A percentile compares a stretch with the other conserved stretches of the same genome.
These are phyloP conservation scores for Ascochyta clinopodiicola DNA, from an alignment of 2,329 filamentous ascomycete species.

Conservation along the genomic window DNA sequence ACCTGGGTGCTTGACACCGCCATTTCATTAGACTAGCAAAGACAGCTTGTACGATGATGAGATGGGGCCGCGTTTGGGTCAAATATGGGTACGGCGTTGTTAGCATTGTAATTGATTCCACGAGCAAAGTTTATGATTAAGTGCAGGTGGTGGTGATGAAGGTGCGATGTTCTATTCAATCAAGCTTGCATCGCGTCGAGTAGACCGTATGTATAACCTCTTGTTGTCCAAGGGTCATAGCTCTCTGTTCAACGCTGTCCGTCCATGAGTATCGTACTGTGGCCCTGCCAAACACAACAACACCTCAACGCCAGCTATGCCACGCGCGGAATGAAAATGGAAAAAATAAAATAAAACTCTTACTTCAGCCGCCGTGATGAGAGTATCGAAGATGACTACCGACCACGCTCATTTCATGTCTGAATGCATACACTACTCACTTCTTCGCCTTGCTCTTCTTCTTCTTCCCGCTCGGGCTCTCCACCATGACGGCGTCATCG, in stretches of 20 bases:
- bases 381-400: too few species aligned
- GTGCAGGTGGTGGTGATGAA: neutral
- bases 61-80: conserved; percentile 26
- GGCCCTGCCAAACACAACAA: conserved; percentile 6
- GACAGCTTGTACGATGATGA: conserved; percentile 36
- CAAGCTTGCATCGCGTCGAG: conserved; percentile 3
- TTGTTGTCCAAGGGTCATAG: neutral
- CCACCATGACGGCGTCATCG: conserved; percentile 80
- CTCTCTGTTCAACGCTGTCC: conserved; percentile 21
- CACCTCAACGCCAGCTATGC: conserved; percentile 21
- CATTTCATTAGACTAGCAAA: conserved; percentile 20
- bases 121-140: conserved; percentile 10
- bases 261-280: conserved; percentile 23
- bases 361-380: too few species aligned
- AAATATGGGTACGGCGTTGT: conserved; percentile 39
- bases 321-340: conserved; percentile 1
- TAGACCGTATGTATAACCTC: neutral
- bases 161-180: neutral
- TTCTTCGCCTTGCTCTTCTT: conserved; percentile 70
- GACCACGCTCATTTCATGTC: neutral
- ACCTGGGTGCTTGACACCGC: conserved; percentile 38
- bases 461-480: conserved; percentile 62
- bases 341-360: too few species aligned
- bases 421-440: neutral
- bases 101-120: conserved; percentile 40